Evolutionary conservation across 176 grass and related monocot species (phyloP), one percentile per base, ranked within the genome.

Genomic region (Neostapfia colusana): DNA sequence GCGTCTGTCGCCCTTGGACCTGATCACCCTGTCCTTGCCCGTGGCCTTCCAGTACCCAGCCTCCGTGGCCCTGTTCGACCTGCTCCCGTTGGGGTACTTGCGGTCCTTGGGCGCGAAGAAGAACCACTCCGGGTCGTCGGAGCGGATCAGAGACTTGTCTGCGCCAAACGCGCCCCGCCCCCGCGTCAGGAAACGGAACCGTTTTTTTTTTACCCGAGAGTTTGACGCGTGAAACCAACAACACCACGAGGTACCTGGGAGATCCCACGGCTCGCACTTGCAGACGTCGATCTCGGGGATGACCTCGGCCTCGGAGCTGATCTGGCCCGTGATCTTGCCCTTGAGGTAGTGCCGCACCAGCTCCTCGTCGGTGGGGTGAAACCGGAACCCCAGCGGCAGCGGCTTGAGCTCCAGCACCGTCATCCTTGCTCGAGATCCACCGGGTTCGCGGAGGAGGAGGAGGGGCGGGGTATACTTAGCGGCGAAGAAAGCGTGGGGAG

Each of bases 191-290:
- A 38, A 54, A 17, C 7, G 39, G 68, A 70, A 80, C 65, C 36
- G 48, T 24, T 43, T 63, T 67, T 21, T 40, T 49, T n/a, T n/a
- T n/a, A n/a, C n/a, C n/a, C n/a, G n/a, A n/a, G 31, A 39, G 38
- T 57, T 81, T 82, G 73, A 60, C 79, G 57, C n/a, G 28, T 13
- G 44, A n/a, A n/a, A n/a, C n/a, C 58, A 34, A 34, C 37, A 53
- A 64, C 44, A 68, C 26, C 49, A 50, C 18, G 44, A 49, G 46
- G 14, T 79, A 98, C 95, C 91, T 18, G 95, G 95, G 62, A 99
- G 87, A 63, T 99, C 95, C 95, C 95, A 99, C 0, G 95, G 95
- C 70, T 99, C 95, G 87, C 95, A 95, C 91, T 99, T 99, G 95
- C 95, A 99, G 39, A 99, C 87, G 63, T 99, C 95, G 63, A 99